Percentiles rank a stretch among this genome's conserved stretches.
These are phyloP conservation scores for Cyclospora cayetanensis DNA, from an alignment of 169 alveolate genomes.

Conservation along the genomic window DNA sequence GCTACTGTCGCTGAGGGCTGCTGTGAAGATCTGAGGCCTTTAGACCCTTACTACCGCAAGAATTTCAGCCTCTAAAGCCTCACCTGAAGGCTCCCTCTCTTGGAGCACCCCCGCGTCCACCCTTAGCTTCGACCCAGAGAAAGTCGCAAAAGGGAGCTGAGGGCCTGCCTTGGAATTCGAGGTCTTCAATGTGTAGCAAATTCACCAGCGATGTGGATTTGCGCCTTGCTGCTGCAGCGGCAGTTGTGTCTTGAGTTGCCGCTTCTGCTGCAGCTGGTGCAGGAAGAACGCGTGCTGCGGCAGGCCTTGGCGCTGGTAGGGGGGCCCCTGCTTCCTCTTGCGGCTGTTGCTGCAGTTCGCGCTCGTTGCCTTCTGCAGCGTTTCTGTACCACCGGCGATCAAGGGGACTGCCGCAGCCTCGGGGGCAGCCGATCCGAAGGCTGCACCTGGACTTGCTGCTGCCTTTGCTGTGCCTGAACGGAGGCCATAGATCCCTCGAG, in stretches of 20 bases:
- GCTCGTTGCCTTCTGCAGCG: too few species aligned
- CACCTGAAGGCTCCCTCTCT: constrained; percentile 49
- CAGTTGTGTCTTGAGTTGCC: background rate
- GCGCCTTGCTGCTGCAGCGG: background rate
- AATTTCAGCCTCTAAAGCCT: constrained; percentile 28
- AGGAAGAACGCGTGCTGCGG: background rate
- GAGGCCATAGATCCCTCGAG: background rate
- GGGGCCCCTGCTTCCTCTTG: background rate
- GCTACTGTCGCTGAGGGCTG: too few species aligned
- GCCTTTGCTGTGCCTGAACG: background rate
- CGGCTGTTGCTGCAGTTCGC: background rate
- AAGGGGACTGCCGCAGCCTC: background rate
- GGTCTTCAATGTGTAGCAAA: background rate
- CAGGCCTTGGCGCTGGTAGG: background rate
- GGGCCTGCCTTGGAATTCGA: constrained; percentile 46
- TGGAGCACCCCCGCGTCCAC: constrained; percentile 72
- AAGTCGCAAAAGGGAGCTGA: constrained; percentile 66
- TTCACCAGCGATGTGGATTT: background rate
- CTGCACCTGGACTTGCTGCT: background rate
- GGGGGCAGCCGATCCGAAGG: background rate
- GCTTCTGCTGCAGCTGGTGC: background rate
- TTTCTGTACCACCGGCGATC: background rate
- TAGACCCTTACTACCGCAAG: background rate
- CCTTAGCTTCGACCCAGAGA: constrained; percentile 67
- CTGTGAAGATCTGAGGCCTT: background rate